Conservation (phyloP, 106 monocot species). For the Ottelia alismoides region DNA sequence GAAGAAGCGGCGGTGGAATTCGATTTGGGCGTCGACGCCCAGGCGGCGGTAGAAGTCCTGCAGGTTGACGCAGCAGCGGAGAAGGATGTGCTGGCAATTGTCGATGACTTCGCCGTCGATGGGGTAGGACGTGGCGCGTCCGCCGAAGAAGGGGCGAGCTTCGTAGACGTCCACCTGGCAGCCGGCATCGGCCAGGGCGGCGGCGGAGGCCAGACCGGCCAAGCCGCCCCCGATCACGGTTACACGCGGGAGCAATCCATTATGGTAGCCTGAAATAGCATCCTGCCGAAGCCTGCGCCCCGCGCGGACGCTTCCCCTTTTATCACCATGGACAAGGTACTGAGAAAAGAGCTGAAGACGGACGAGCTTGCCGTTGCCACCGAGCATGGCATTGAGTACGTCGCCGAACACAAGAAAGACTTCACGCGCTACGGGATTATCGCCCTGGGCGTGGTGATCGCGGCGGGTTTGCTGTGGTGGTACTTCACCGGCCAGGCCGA, state of each 20-base stretch:
- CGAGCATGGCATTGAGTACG: no score
- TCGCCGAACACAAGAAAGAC: no score
- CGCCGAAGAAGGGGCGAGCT: background rate
- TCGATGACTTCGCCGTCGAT: background rate
- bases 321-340: no score
- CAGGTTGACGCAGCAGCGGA: background rate
- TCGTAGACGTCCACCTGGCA: background rate
- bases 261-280: no score
- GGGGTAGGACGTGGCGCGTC: background rate
- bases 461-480: no score
- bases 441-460: no score
- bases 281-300: background rate
- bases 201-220: background rate
- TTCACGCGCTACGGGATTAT: no score
- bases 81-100: background rate
- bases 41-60: background rate
- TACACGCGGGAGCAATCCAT: no score
- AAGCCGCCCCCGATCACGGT: no score
- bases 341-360: no score
- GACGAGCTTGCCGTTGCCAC: no score
- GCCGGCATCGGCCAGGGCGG: background rate
- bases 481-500: no score
- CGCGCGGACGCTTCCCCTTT: background rate
- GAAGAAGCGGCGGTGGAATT: background rate
- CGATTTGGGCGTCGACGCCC: background rate